Conservation (phyloP, 495 filamentous ascomycete genomes). For the Jackrogersella minutella region DNA sequence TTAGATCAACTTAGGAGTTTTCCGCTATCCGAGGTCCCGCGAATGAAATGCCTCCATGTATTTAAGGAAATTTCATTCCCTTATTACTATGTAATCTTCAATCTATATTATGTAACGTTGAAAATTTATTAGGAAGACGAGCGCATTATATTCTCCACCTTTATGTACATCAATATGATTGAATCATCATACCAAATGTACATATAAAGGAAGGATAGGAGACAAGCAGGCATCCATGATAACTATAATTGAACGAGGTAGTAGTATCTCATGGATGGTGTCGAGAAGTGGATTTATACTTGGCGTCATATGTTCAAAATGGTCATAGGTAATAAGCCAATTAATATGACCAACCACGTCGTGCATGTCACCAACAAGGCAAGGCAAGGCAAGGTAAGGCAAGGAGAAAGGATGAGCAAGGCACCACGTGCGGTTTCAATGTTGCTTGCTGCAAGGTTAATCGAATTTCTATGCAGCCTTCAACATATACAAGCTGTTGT, state of each 20-base stretch:
- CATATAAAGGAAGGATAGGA: background rate
- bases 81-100: no score
- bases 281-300: slow-evolving; percentile 6
- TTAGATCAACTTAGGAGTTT: slow-evolving; percentile 12
- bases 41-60: slow-evolving; percentile 3
- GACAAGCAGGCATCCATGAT: slow-evolving; percentile 5
- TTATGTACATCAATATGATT: no score
- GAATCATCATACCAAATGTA: no score
- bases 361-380: slow-evolving; percentile 1
- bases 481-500: slow-evolving; percentile 39
- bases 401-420: background rate
- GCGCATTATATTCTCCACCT: background rate
- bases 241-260: no score
- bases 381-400: background rate
- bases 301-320: slow-evolving; percentile 24
- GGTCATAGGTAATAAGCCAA: slow-evolving; percentile 1
- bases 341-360: slow-evolving; percentile 6
- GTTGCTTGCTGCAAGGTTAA: slow-evolving; percentile 29
- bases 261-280: no score
- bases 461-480: slow-evolving; percentile 41
- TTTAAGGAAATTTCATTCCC: background rate
- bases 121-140: background rate
- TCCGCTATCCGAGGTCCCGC: slow-evolving; percentile 33
- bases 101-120: slow-evolving; percentile 7
- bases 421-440: slow-evolving; percentile 17